Conservation (phyloP, 495 filamentous ascomycete species). For the Darksidea phi region DNA sequence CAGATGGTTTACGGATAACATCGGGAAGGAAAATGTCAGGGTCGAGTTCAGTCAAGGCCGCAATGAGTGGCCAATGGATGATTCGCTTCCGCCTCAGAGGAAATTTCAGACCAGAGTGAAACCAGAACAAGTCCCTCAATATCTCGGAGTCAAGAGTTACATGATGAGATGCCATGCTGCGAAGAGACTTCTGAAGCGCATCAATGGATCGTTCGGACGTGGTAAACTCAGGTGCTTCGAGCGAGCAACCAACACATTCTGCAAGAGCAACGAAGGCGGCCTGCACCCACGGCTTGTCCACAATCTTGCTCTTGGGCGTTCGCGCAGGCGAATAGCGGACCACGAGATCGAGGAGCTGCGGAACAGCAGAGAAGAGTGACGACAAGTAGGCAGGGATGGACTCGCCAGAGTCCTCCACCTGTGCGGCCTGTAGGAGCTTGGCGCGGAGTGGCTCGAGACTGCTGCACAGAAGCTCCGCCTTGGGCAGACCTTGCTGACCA, state of each 20-base stretch:
- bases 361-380: slow-evolving; percentile 26
- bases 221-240: slow-evolving; percentile 13
- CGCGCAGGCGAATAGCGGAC: slow-evolving; percentile 29
- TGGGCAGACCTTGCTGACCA: neutral
- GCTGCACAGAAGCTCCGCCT: slow-evolving; percentile 8
- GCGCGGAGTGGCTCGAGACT: slow-evolving; percentile 19
- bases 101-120: slow-evolving; percentile 25
- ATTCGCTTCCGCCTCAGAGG: slow-evolving; percentile 1
- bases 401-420: slow-evolving; percentile 14
- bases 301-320: slow-evolving; percentile 28
- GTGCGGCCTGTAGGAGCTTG: slow-evolving; percentile 27
- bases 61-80: slow-evolving; percentile 29
- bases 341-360: slow-evolving; percentile 38
- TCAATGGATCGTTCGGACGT: slow-evolving; percentile 5
- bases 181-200: slow-evolving; percentile 10
- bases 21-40: slow-evolving; percentile 23
- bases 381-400: slow-evolving; percentile 9
- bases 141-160: slow-evolving; percentile 16
- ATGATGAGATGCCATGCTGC: slow-evolving; percentile 5
- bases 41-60: slow-evolving; percentile 21
- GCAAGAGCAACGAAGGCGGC: slow-evolving; percentile 35
- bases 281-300: slow-evolving; percentile 41
- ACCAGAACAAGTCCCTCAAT: slow-evolving; percentile 29
- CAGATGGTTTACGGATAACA: neutral
- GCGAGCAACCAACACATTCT: slow-evolving; percentile 34